Evolutionary conservation across 2,329 filamentous ascomycete species (phyloP).

Genomic region (Cordyceps militaris): DNA sequence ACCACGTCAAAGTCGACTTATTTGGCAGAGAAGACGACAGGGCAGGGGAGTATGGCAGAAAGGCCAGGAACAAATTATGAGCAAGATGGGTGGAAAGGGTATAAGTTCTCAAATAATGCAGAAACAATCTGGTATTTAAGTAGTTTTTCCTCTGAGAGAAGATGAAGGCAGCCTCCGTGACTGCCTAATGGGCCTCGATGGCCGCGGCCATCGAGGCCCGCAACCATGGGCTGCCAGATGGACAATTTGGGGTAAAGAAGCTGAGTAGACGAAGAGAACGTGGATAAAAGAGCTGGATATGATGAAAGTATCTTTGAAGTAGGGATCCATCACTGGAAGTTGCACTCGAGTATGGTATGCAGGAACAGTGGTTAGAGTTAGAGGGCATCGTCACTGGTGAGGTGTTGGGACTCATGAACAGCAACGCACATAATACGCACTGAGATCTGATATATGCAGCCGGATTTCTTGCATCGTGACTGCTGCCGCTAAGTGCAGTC

Average conservation of each 20-base stretch:
- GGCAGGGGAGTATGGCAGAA: background rate
- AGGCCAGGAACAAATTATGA: background rate
- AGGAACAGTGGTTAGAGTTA: background rate
- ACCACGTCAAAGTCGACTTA: constrained; percentile 1
- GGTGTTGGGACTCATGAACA: background rate
- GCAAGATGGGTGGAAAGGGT: background rate
- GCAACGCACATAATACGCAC: background rate
- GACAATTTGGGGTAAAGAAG: background rate
- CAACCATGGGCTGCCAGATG: background rate
- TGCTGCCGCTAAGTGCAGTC: background rate
- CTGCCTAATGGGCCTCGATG: constrained; percentile 1
- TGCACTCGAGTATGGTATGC: background rate
- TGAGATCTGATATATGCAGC: background rate
- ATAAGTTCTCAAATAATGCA: background rate
- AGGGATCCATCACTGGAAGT: background rate
- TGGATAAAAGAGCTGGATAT: background rate
- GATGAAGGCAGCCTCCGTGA: background rate
- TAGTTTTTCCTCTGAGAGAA: background rate
- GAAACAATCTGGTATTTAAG: background rate
- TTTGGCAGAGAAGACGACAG: background rate
- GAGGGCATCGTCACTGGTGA: background rate
- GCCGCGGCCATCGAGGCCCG: constrained; percentile 1
- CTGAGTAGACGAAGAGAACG: rapidly evolving
- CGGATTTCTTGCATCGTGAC: background rate
- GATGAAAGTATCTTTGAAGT: background rate